phyloP scores from a whole-genome alignment of 2,329 filamentous ascomycete genomes.

The Madurella fahalii region DNA sequence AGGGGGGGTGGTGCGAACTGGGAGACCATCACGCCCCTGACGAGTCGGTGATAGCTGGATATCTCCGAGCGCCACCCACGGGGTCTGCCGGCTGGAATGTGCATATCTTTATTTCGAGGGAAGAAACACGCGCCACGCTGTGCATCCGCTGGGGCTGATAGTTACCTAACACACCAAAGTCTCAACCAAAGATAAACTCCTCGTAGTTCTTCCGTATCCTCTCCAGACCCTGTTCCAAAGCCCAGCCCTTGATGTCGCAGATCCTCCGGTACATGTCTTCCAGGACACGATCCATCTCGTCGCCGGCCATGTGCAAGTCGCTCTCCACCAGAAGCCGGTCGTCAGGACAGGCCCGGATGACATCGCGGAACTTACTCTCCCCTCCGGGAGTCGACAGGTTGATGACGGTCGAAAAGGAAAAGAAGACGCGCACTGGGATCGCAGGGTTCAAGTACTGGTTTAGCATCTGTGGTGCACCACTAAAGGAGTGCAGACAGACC shows the following conservation, averaged over 20 bases:
- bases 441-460: slow-evolving; percentile 71
- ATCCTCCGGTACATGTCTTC: slow-evolving; percentile 73
- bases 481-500: slow-evolving; percentile 93
- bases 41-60: too few species aligned
- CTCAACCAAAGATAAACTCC: slow-evolving; percentile 64
- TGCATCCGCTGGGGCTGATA: neutral
- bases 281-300: slow-evolving; percentile 71
- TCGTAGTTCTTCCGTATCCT: slow-evolving; percentile 71
- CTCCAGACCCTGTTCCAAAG: slow-evolving; percentile 63
- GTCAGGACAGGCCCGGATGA: slow-evolving; percentile 70
- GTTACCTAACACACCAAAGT: neutral
- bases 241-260: slow-evolving; percentile 76
- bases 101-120: neutral
- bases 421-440: slow-evolving; percentile 74
- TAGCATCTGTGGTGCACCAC: slow-evolving; percentile 68
- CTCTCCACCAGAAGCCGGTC: slow-evolving; percentile 82
- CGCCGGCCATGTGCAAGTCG: slow-evolving; percentile 79
- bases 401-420: slow-evolving; percentile 81
- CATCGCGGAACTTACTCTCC: slow-evolving; percentile 52
- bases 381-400: slow-evolving; percentile 61
- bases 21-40: too few species aligned
- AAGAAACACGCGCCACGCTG: neutral
- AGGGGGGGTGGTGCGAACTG: too few species aligned
- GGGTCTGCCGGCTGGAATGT: neutral
- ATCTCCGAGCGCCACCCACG: too few species aligned